Evolutionary conservation across 1,139 yeast genomes (phyloP).

Genomic region (Meyerozyma sp.): DNA sequence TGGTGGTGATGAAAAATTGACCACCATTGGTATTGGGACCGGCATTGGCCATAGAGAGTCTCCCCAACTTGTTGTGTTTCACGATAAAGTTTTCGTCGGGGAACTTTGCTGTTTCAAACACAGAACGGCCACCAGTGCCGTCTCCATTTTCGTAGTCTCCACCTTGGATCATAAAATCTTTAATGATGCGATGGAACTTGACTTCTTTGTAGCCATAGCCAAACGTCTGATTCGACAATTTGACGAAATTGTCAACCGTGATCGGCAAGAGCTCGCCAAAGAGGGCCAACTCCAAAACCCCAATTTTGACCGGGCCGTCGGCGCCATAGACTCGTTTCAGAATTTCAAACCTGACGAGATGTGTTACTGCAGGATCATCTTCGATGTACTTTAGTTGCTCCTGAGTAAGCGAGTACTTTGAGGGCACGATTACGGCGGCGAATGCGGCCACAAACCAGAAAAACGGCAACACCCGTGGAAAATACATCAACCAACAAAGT

Average conservation of each 20-base stretch:
- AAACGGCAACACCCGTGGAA: neutral
- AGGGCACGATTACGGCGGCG: neutral
- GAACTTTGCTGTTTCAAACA: constrained; percentile 22
- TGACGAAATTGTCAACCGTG: constrained; percentile 35
- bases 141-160: constrained; percentile 26
- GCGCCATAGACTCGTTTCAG: constrained; percentile 3
- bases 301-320: constrained; percentile 5
- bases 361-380: constrained; percentile 10
- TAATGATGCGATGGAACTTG: constrained; percentile 33
- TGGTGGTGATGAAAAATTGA: constrained; percentile 35
- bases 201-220: constrained; percentile 32
- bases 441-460: neutral
- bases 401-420: neutral
- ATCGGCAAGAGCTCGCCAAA: constrained; percentile 27
- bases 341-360: constrained; percentile 8
- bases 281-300: constrained; percentile 15
- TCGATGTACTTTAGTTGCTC: neutral
- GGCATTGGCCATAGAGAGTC: constrained; percentile 40
- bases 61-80: constrained; percentile 31
- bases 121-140: constrained; percentile 29
- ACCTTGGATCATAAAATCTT: constrained; percentile 36
- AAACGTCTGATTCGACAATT: constrained; percentile 24
- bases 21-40: constrained; percentile 40
- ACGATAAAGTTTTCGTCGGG: constrained; percentile 34
- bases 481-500: neutral